Conservation (phyloP, 2,329 filamentous ascomycete genomes). For the Ilyonectria destructans region DNA sequence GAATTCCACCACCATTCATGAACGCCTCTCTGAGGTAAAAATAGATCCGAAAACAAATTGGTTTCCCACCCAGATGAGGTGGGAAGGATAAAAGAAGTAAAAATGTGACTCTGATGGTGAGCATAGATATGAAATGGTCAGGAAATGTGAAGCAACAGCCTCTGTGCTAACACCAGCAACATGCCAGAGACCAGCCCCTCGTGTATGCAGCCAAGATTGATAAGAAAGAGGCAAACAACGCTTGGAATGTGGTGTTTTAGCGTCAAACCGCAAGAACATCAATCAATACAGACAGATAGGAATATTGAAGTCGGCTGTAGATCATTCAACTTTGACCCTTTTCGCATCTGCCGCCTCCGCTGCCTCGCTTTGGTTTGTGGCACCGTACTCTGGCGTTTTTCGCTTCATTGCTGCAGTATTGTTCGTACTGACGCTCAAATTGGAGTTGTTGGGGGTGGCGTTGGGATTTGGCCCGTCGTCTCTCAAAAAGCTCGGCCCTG, state of each 20-base stretch:
- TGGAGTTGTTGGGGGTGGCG: slow-evolving; percentile 31
- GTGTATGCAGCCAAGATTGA: slow-evolving; percentile 31
- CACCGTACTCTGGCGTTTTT: slow-evolving; percentile 70
- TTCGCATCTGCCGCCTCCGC: slow-evolving; percentile 66
- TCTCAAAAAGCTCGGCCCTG: slow-evolving; percentile 75
- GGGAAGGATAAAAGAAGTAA: slow-evolving; percentile 14
- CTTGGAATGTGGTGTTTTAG: slow-evolving; percentile 20
- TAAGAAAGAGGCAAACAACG: slow-evolving; percentile 30
- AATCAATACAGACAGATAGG: slow-evolving; percentile 14
- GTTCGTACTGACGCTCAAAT: slow-evolving; percentile 41
- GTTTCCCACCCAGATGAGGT: background rate
- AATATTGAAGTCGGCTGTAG: background rate
- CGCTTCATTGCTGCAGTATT: slow-evolving; percentile 61
- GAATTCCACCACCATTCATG: slow-evolving; percentile 28
- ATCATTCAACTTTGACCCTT: slow-evolving; percentile 67
- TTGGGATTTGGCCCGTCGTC: slow-evolving; percentile 63
- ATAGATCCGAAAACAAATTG: slow-evolving; percentile 12
- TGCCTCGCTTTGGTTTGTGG: slow-evolving; percentile 59
- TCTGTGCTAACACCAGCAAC: slow-evolving; percentile 31
- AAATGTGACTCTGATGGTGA: background rate
- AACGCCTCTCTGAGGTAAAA: slow-evolving; percentile 31
- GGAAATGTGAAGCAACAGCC: slow-evolving; percentile 10
- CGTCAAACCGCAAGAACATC: background rate
- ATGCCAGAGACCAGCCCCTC: slow-evolving; percentile 41
- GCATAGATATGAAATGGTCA: slow-evolving; percentile 2